Conservation (phyloP, 768 basidiomycete species). For the Boletus bicolor region DNA sequence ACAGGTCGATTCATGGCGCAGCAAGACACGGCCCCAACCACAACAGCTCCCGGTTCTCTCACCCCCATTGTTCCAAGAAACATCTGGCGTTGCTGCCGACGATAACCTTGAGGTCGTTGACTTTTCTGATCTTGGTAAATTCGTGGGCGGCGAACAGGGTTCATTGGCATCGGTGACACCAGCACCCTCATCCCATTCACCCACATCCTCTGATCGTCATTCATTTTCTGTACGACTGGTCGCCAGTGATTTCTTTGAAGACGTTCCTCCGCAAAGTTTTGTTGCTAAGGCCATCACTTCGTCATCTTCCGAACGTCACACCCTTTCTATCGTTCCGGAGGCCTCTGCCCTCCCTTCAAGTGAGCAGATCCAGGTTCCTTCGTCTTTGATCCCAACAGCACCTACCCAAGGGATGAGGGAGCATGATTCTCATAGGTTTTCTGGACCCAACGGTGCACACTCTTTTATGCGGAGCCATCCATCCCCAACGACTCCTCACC, state of each 20-base stretch:
- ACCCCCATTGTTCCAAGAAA: slow-evolving; percentile 32
- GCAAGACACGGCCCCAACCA: slow-evolving; percentile 35
- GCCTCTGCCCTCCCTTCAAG: slow-evolving; percentile 1
- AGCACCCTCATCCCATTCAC: slow-evolving; percentile 19
- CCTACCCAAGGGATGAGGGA: slow-evolving; percentile 16
- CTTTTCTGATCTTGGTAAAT: slow-evolving; percentile 71
- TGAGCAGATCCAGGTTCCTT: slow-evolving; percentile 9
- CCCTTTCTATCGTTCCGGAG: slow-evolving; percentile 18
- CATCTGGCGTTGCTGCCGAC: slow-evolving; percentile 43
- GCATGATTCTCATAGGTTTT: slow-evolving; percentile 16
- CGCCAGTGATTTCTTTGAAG: slow-evolving; percentile 76
- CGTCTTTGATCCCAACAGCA: neutral
- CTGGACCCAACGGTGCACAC: slow-evolving; percentile 18
- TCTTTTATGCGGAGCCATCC: slow-evolving; percentile 16
- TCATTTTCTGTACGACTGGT: slow-evolving; percentile 44
- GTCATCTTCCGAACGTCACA: slow-evolving; percentile 15
- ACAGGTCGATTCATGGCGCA: slow-evolving; percentile 67
- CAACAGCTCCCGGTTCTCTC: slow-evolving; percentile 33
- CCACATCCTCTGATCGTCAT: slow-evolving; percentile 17
- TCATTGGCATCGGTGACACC: slow-evolving; percentile 8
- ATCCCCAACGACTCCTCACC: slow-evolving; percentile 14
- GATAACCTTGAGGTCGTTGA: slow-evolving; percentile 79
- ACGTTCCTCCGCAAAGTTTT: slow-evolving; percentile 32
- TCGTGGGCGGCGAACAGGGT: slow-evolving; percentile 45
- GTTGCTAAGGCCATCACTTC: slow-evolving; percentile 37